phyloP scores from a whole-genome alignment of 2,329 filamentous ascomycete genomes.

The Arthrobotrys iridis region DNA sequence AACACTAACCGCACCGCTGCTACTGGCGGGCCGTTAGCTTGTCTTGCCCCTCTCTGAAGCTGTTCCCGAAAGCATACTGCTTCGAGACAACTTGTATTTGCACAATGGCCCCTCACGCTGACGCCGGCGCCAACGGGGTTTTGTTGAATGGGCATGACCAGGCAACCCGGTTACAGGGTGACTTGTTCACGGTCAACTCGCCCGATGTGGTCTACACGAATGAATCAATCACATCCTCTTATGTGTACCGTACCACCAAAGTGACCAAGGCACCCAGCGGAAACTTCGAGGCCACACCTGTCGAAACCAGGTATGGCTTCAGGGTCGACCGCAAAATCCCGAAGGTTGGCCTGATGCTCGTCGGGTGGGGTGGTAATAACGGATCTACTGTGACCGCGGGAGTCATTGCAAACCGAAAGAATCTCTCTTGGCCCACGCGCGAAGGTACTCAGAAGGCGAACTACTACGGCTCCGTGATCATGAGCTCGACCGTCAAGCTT shows the following conservation, averaged over 20 bases:
- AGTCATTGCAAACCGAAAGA: slow-evolving; percentile 92
- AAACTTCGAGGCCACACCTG: slow-evolving; percentile 83
- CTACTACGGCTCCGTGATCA: slow-evolving; percentile 97
- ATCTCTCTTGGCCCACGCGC: slow-evolving; percentile 90
- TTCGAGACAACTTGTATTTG: slow-evolving; percentile 55
- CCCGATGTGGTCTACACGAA: slow-evolving; percentile 93
- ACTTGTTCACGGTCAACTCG: slow-evolving; percentile 81
- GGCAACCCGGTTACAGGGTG: slow-evolving; percentile 60
- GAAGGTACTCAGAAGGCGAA: slow-evolving; percentile 86
- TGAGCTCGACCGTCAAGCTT: slow-evolving; percentile 97
- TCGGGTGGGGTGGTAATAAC: slow-evolving; percentile 98
- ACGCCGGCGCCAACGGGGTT: slow-evolving; percentile 64
- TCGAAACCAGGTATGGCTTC: slow-evolving; percentile 94
- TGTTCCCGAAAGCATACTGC: neutral
- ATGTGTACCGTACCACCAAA: slow-evolving; percentile 93
- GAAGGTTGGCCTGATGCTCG: slow-evolving; percentile 95
- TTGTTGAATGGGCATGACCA: slow-evolving; percentile 67
- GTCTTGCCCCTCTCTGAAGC: slow-evolving; percentile 30
- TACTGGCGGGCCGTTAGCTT: slow-evolving; percentile 75
- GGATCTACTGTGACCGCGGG: slow-evolving; percentile 96
- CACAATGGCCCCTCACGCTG: slow-evolving; percentile 91
- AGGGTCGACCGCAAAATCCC: slow-evolving; percentile 93
- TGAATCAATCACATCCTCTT: slow-evolving; percentile 87
- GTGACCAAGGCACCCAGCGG: slow-evolving; percentile 77
- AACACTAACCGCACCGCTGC: slow-evolving; percentile 94